These are phyloP conservation scores for Musa acuminata DNA, from an alignment of 176 grass and related monocot species.

Conservation along the genomic window DNA sequence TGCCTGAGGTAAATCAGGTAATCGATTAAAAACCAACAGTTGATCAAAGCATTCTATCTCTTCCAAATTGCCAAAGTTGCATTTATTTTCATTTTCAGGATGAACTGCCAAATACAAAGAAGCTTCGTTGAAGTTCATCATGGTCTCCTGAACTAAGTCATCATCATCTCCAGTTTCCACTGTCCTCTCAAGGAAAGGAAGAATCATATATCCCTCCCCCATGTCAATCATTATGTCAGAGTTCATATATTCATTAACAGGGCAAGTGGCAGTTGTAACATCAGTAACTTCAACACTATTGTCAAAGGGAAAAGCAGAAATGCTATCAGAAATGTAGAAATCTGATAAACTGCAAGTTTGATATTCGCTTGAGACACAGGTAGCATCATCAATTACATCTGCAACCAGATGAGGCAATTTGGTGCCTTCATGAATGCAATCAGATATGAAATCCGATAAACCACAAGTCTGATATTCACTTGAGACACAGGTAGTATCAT, in stretches of 20 bases:
- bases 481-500: slow-evolving; percentile 49
- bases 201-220: slow-evolving; percentile 37
- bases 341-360: slow-evolving; percentile 74
- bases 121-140: slow-evolving; percentile 43
- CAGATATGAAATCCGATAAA: slow-evolving; percentile 66
- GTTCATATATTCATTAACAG: slow-evolving; percentile 43
- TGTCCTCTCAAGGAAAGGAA: slow-evolving; percentile 53
- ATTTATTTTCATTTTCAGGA: slow-evolving; percentile 36
- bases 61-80: slow-evolving; percentile 23
- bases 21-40: slow-evolving; percentile 40
- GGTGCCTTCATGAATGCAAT: slow-evolving; percentile 40
- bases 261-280: slow-evolving; percentile 29
- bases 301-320: slow-evolving; percentile 75
- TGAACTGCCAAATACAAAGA: slow-evolving; percentile 49
- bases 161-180: slow-evolving; percentile 29
- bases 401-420: slow-evolving; percentile 66
- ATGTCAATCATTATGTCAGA: slow-evolving; percentile 40
- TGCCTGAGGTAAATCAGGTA: slow-evolving; percentile 69
- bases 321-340: slow-evolving; percentile 61
- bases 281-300: slow-evolving; percentile 68
- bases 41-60: slow-evolving; percentile 53
- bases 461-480: slow-evolving; percentile 69
- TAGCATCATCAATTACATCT: slow-evolving; percentile 55
- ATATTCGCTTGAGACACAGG: slow-evolving; percentile 43
- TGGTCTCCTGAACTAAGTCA: slow-evolving; percentile 8